phyloP scores from a whole-genome alignment of 2,329 filamentous ascomycete genomes.

The Diaporthe australafricana region DNA sequence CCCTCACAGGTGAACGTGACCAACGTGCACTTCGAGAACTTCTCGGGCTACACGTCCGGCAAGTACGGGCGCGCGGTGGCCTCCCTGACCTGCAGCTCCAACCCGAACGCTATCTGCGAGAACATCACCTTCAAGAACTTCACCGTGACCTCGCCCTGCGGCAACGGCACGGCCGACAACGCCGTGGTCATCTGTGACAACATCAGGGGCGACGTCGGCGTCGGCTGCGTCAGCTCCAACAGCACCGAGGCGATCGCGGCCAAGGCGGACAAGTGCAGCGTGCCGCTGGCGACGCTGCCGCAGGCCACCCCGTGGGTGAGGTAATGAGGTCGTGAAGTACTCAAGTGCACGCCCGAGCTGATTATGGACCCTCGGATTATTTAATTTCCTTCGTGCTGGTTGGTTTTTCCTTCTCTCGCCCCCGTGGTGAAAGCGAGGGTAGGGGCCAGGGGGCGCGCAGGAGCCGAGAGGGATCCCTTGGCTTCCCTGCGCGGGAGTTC shows the following conservation, averaged over 20 bases:
- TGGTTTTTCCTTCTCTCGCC: background rate
- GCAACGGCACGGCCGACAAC: conserved; percentile 43
- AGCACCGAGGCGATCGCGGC: conserved; percentile 49
- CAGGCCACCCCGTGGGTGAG: conserved; percentile 30
- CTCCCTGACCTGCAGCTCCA: conserved; percentile 66
- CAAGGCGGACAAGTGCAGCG: conserved; percentile 47
- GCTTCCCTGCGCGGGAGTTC: background rate
- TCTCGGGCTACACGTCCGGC: conserved; percentile 67
- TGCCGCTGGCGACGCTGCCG: conserved; percentile 43
- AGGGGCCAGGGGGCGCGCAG: background rate
- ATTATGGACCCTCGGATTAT: background rate
- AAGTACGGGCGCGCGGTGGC: conserved; percentile 66
- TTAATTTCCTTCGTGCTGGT: background rate
- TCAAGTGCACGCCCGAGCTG: background rate
- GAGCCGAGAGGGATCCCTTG: background rate
- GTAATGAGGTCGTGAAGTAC: background rate
- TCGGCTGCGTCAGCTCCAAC: conserved; percentile 50
- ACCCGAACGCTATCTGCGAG: conserved; percentile 62
- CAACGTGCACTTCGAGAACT: conserved; percentile 69
- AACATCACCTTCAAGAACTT: conserved; percentile 67
- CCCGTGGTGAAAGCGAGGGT: background rate
- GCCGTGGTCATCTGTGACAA: conserved; percentile 63
- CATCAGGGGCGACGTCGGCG: conserved; percentile 50
- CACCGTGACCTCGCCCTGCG: conserved; percentile 62
- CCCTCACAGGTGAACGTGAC: conserved; percentile 69